Base-by-base conservation (phyloP, 108 stramenopile genomes). In the Discostella pseudostelligera region DNA sequence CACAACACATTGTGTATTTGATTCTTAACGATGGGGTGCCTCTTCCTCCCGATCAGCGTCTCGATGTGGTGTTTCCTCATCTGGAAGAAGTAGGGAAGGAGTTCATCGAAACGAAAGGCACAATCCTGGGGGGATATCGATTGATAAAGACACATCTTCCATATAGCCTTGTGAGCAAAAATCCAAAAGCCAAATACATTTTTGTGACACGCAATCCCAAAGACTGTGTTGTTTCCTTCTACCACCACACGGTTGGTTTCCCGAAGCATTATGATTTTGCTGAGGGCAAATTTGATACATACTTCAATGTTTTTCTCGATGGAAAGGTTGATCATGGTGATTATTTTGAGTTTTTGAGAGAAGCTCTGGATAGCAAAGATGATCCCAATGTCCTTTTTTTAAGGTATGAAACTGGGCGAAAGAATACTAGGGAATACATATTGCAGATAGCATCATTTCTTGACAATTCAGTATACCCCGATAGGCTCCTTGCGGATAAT, bases 141-240 rank as follows among this genome's bases (percentile, higher is more conserved):
- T 65, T 83, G 29, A 80, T 83, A 50, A 83, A 83, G 39, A 83
- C 82, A 9, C 82, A 83, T 58, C 64, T 83, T 5, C 74, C 74
- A 20, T 73, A 72, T 49, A 42, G 58, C 16, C 71, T 65, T 25
- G 76, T 76, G 1, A 75, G 74, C 7, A 49, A 79, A 45, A 62
- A 65, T 24, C 65, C 74, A 11, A 61, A 67, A 13, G 79, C 82
- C 22, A 80, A 80, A 35, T 83, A 83, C 37, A 80, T 83, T 44
- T 76, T 56, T 26, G 70, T 83, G 1, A 44, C 70, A n/a, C 54
- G 82, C 13, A 83, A 83, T 65, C 82, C 82, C 7, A 83, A 80
- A 48, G 81, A 82, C 43, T 72, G 71, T 39, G 78, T 79, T 11
- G 81, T 82, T 8, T 79, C 77, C 14, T 82, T 82, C 57, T 82